phyloP scores from a whole-genome alignment of 2,329 filamentous ascomycete genomes.

The Chaetomiaceae sp. region DNA sequence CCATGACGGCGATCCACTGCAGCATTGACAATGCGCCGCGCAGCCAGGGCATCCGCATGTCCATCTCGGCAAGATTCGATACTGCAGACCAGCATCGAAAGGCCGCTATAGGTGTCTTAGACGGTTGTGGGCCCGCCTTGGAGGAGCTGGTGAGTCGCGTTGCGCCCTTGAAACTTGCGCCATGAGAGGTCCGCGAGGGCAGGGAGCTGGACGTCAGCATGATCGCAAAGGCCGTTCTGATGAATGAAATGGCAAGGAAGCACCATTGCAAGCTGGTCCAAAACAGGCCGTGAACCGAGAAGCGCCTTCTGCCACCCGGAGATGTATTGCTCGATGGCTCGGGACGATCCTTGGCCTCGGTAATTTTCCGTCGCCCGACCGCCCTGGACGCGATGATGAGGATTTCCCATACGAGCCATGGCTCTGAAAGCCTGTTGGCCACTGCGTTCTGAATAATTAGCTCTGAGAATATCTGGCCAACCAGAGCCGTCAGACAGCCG shows the following conservation, averaged over 20 bases:
- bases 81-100: slow-evolving; percentile 75
- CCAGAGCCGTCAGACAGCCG: slow-evolving; percentile 73
- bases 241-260: slow-evolving; percentile 53
- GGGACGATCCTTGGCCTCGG: slow-evolving; percentile 11
- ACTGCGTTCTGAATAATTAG: slow-evolving; percentile 81
- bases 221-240: slow-evolving; percentile 62
- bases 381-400: slow-evolving; percentile 65
- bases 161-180: slow-evolving; percentile 21
- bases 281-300: slow-evolving; percentile 47
- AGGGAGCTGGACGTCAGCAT: slow-evolving; percentile 65
- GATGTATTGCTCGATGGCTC: slow-evolving; percentile 17
- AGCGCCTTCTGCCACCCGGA: slow-evolving; percentile 23
- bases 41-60: slow-evolving; percentile 87
- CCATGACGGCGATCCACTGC: slow-evolving; percentile 68
- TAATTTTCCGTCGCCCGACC: slow-evolving; percentile 28
- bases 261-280: slow-evolving; percentile 53
- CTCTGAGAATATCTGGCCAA: slow-evolving; percentile 84
- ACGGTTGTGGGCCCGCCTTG: slow-evolving; percentile 23
- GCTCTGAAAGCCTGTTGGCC: slow-evolving; percentile 75
- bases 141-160: slow-evolving; percentile 21
- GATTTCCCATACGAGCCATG: slow-evolving; percentile 83
- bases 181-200: slow-evolving; percentile 40
- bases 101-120: slow-evolving; percentile 62
- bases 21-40: slow-evolving; percentile 68
- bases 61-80: slow-evolving; percentile 67